phyloP scores from a whole-genome alignment of 2,329 filamentous ascomycete genomes.

The Scedosporium dehoogii region DNA sequence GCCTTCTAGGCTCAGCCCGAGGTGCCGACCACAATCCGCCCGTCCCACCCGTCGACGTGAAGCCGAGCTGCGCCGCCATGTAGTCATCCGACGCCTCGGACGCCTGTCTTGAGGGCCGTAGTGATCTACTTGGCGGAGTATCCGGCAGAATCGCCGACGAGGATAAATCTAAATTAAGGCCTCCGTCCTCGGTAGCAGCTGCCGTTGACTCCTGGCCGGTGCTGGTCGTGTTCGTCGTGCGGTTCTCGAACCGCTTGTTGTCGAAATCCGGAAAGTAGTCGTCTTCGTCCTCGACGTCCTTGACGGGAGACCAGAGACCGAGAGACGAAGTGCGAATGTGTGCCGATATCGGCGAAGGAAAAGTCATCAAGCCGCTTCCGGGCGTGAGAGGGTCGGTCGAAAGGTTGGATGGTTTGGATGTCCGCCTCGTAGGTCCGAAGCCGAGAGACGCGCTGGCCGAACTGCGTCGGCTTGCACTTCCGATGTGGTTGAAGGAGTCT shows the following conservation, averaged over 20 bases:
- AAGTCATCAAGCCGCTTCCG: conserved; percentile 6
- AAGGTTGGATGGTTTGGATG: conserved; percentile 1
- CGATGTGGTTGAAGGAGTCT: conserved; percentile 25
- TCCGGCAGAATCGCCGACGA: not conserved
- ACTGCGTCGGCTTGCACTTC: conserved; percentile 28
- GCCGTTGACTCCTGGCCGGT: not conserved
- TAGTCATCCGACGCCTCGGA: not conserved
- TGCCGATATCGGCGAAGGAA: conserved; percentile 19
- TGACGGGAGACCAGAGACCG: conserved; percentile 36
- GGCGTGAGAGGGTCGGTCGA: conserved; percentile 3
- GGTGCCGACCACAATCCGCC: not conserved
- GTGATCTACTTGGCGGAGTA: not conserved
- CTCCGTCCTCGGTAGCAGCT: not conserved
- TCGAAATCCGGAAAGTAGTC: conserved; percentile 43
- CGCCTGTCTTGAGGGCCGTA: not conserved
- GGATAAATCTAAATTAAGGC: not conserved
- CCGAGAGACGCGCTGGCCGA: conserved; percentile 30
- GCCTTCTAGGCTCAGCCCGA: not conserved
- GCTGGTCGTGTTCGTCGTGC: conserved; percentile 4
- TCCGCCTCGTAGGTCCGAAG: not conserved
- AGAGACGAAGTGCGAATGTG: conserved; percentile 29
- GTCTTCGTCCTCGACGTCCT: conserved; percentile 40
- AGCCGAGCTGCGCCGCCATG: not conserved
- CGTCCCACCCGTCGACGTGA: not conserved
- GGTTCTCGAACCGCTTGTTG: conserved; percentile 18